A percentile compares a stretch with the other conserved stretches of the same genome.
Evolutionary conservation across 129 eudicot genomes (phyloP).

Genomic region (Solidago caesia): DNA sequence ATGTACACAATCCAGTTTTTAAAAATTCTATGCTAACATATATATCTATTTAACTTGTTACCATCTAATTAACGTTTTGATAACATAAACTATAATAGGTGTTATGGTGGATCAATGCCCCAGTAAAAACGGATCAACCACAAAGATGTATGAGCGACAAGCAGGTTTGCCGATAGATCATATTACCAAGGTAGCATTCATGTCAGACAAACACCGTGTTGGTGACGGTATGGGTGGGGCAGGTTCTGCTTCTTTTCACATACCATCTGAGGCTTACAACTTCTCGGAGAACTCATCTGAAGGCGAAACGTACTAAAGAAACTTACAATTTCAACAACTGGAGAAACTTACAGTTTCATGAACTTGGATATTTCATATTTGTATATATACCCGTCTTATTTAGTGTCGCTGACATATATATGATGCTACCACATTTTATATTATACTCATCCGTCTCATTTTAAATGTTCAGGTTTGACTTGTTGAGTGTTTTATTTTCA

Average conservation of each 20-base stretch:
- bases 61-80: background rate
- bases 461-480: too few relatives aligned
- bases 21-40: background rate
- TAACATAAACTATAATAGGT: slow-evolving; percentile 20
- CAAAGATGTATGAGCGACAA: slow-evolving; percentile 25
- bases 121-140: background rate
- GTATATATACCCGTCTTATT: too few relatives aligned
- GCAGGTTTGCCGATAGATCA: slow-evolving; percentile 2
- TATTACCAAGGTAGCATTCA: slow-evolving; percentile 14
- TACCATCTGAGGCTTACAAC: slow-evolving; percentile 31
- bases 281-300: slow-evolving; percentile 44
- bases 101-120: slow-evolving; percentile 31
- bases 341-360: too few relatives aligned
- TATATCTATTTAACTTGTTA: too few relatives aligned
- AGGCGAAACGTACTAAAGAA: slow-evolving; percentile 18
- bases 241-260: slow-evolving; percentile 19
- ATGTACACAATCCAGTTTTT: too few relatives aligned
- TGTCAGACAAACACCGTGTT: slow-evolving; percentile 17
- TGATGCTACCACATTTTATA: too few relatives aligned
- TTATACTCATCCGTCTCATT: too few relatives aligned
- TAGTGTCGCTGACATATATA: too few relatives aligned
- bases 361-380: too few relatives aligned
- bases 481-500: too few relatives aligned
- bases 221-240: slow-evolving; percentile 8
- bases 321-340: too few relatives aligned